phyloP scores from a whole-genome alignment of 805 yeast genomes.

The Maudiozyma turicensis region DNA sequence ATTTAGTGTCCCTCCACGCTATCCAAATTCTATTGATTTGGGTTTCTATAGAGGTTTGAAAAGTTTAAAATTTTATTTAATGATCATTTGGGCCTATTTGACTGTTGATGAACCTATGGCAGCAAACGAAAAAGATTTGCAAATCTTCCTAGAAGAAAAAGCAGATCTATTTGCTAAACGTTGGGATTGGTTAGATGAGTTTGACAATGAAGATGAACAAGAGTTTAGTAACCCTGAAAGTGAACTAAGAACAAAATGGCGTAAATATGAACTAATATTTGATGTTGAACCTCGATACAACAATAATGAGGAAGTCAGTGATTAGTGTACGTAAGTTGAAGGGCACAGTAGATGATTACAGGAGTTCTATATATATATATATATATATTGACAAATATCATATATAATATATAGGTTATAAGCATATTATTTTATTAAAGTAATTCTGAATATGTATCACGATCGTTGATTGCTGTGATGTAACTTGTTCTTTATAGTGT shows the following conservation, averaged over 20 bases:
- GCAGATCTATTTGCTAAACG: conserved; percentile 13
- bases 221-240: conserved; percentile 25
- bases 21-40: conserved; percentile 51
- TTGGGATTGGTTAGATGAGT: conserved; percentile 34
- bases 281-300: conserved; percentile 28
- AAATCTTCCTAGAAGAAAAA: conserved; percentile 12
- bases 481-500: too few species aligned
- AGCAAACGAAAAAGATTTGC: conserved; percentile 16
- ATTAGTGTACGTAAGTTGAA: conserved; percentile 5
- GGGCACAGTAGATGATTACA: too few species aligned
- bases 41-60: conserved; percentile 81
- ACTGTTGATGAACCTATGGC: conserved; percentile 33
- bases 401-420: too few species aligned
- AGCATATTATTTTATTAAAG: too few species aligned
- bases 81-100: conserved; percentile 45
- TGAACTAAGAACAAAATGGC: conserved; percentile 28
- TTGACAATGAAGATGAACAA: conserved; percentile 28
- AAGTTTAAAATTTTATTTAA: conserved; percentile 62
- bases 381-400: background rate
- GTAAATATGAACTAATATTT: conserved; percentile 28
- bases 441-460: too few species aligned
- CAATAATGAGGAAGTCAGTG: conserved; percentile 26
- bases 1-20: conserved; percentile 62
- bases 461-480: too few species aligned
- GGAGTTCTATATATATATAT: background rate